Conservation (phyloP, 2,329 filamentous ascomycete species). For the Botryotinia narcissicola region DNA sequence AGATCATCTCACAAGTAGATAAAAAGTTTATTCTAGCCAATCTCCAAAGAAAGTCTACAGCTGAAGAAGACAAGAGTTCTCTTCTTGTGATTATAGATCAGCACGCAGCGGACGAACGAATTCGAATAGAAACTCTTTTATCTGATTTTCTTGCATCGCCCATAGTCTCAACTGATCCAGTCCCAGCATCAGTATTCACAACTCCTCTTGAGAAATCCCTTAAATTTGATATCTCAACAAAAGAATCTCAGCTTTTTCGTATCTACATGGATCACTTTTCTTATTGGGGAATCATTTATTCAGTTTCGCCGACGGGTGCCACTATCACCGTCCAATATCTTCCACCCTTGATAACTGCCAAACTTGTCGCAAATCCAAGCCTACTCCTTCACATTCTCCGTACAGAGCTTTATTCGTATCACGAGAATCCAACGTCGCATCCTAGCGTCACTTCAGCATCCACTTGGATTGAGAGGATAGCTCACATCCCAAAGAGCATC, state of each 20-base stretch:
- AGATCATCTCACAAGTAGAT: conserved; percentile 80
- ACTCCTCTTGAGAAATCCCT: conserved; percentile 53
- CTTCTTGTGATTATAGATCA: conserved; percentile 80
- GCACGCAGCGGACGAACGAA: conserved; percentile 89
- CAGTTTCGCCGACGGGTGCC: conserved; percentile 16
- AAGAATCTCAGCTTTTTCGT: conserved; percentile 60
- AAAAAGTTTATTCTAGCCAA: conserved; percentile 81
- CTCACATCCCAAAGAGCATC: conserved; percentile 70
- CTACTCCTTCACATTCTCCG: conserved; percentile 73
- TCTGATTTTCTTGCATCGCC: conserved; percentile 48
- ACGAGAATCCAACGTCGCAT: conserved; percentile 21
- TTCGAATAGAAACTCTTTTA: conserved; percentile 74
- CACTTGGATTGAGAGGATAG: conserved; percentile 60
- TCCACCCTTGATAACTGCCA: conserved; percentile 70
- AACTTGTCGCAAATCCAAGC: conserved; percentile 70
- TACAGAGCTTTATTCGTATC: conserved; percentile 66
- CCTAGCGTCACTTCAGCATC: conserved; percentile 26
- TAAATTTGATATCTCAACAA: conserved; percentile 59
- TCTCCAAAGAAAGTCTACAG: conserved; percentile 13
- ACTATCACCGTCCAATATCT: conserved; percentile 55
- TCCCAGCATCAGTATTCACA: conserved; percentile 33
- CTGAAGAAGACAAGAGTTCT: conserved; percentile 24
- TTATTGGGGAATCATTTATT: conserved; percentile 69
- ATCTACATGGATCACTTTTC: conserved; percentile 56
- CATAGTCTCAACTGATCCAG: background rate